Base-by-base conservation (phyloP, 2,329 filamentous ascomycete genomes). In the Helminthosporium solani region DNA sequence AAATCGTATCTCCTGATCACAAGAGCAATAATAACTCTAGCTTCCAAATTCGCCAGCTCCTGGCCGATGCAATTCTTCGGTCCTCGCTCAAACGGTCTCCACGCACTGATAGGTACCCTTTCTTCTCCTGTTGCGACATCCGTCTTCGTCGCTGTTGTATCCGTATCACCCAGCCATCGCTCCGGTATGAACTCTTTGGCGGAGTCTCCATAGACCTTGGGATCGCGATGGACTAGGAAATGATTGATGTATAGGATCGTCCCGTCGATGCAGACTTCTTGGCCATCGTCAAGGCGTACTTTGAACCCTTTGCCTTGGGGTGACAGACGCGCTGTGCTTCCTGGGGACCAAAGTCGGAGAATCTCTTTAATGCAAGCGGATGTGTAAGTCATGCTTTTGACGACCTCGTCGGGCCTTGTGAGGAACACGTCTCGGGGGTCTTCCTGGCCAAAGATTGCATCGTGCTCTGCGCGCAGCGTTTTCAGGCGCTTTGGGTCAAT, bases 11-110 rank as follows among this genome's bases (percentile, higher is more conserved):
- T 54, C 23, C 65, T 53, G 31, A 66, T 52, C 3, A 63, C 55
- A 44, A 60, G 64, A 12, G 75, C 78, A 18, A 83, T 62, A 19
- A 81, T 72, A 46, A 78, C 70, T 51, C 75, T 75, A 2, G 75
- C 64, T 61, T 83, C 80, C 3, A 79, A 60, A 54, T 76, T 74
- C 1, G 75, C 79, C 33, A 83, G 68, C 57, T 81, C 79, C 61
- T 82, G 79, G 0, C 79, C 80, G 31, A 83, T 78, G 54, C 81
- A 85, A 46, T 78, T 78, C 14, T 80, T 63, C 2, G 75, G 72
- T 0, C 81, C 81, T 38, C 75, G 70, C 54, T 79, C 78, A 58
- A 84, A 84, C 0, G 78, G 69, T 7, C 79, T 70, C 73, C 74
- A 84, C 0, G 78, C 77, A 42, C 53, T 75, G 67, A 50, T 21